Conservation (phyloP, 352 stramenopile genomes). For the Globisporangium spiculum region DNA sequence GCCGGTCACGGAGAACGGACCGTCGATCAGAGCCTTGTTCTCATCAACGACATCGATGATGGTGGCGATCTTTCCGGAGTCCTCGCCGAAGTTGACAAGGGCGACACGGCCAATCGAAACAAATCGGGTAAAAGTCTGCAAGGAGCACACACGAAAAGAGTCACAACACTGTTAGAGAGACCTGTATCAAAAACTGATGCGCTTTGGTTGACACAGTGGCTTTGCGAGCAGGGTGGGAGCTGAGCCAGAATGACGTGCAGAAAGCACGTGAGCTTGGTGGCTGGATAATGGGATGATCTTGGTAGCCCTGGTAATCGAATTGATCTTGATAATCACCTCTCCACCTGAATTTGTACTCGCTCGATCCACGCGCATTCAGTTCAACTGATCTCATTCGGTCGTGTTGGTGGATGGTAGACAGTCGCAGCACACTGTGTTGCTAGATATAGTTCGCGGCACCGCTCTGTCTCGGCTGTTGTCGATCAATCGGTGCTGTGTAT, state of each 20-base stretch:
- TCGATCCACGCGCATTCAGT: background rate
- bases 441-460: background rate
- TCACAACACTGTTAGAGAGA: background rate
- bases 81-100: constrained; percentile 98
- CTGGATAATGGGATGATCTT: no score
- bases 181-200: no score
- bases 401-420: background rate
- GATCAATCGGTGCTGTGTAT: background rate
- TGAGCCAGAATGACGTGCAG: no score
- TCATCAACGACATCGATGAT: constrained; percentile 99
- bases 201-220: no score
- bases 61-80: constrained; percentile 96
- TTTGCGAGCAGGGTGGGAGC: no score
- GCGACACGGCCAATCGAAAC: constrained; percentile 99
- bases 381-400: no score
- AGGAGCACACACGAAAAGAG: background rate
- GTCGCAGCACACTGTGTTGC: background rate
- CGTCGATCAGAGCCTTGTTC: constrained; percentile 98
- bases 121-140: constrained; percentile 97
- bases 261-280: no score
- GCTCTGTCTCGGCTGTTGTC: background rate
- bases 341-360: no score
- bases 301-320: no score
- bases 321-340: no score
- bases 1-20: constrained; percentile 93